These are phyloP conservation scores for Podospora tetraspora DNA, from an alignment of 495 filamentous ascomycete species.

Conservation along the genomic window DNA sequence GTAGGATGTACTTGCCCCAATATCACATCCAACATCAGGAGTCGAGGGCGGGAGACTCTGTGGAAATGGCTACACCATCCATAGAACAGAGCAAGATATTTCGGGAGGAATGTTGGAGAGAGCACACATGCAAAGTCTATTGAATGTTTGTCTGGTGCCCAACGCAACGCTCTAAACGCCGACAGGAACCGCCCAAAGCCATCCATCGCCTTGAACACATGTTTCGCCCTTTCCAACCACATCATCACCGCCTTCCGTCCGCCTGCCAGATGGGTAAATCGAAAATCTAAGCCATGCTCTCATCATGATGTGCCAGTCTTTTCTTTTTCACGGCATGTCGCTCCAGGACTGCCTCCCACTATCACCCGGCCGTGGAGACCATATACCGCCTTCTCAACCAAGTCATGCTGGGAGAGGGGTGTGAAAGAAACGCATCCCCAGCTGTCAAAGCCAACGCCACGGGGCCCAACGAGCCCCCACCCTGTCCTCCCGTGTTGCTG, in stretches of 20 bases:
- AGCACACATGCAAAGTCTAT: slow-evolving; percentile 1
- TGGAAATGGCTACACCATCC: too few species aligned
- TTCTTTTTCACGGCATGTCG: not conserved
- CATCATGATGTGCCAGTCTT: not conserved
- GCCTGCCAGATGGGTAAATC: not conserved
- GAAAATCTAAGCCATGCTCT: not conserved
- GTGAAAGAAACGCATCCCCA: not conserved
- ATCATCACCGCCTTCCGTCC: not conserved
- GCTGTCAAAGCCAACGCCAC: not conserved
- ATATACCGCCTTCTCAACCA: not conserved
- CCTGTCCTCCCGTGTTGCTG: not conserved
- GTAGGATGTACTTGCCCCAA: too few species aligned
- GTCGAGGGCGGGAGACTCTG: too few species aligned
- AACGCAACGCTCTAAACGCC: not conserved
- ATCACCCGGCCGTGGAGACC: not conserved
- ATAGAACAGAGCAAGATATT: not conserved
- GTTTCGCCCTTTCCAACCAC: not conserved
- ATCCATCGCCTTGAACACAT: not conserved
- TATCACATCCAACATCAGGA: too few species aligned
- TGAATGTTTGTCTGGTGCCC: not conserved
- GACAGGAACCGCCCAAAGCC: not conserved
- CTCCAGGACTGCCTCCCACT: not conserved
- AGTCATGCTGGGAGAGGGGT: not conserved
- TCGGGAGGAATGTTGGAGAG: not conserved
- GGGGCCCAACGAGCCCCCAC: not conserved